phyloP scores from a whole-genome alignment of 257 asterid species.

The Paraleonurus japonicus region DNA sequence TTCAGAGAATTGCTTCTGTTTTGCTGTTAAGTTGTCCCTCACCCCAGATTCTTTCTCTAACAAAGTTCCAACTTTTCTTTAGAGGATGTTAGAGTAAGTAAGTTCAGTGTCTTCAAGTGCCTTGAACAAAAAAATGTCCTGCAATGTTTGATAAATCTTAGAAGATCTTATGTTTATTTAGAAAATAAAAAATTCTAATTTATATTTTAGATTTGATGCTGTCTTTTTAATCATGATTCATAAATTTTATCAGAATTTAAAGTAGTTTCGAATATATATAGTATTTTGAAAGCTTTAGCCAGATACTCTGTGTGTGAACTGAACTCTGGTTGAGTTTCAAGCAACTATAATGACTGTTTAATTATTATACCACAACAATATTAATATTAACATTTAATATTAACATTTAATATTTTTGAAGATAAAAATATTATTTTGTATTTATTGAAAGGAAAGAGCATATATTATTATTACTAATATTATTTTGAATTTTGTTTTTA shows the following conservation, averaged over 20 bases:
- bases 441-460: too few relatives aligned
- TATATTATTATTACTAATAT: too few relatives aligned
- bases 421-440: too few relatives aligned
- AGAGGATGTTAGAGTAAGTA: neutral
- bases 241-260: neutral
- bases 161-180: neutral
- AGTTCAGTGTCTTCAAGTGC: neutral
- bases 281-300: neutral
- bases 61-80: neutral
- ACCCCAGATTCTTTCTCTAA: neutral
- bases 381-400: too few relatives aligned
- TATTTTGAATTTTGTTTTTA: too few relatives aligned
- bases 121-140: neutral
- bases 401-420: too few relatives aligned
- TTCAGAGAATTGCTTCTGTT: neutral
- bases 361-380: too few relatives aligned
- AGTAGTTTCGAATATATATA: neutral
- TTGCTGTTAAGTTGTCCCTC: constrained; percentile 4
- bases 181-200: neutral
- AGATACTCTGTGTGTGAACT: neutral
- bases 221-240: neutral
- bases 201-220: too few relatives aligned
- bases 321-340: neutral
- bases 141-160: neutral
- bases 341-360: too few relatives aligned